Evolutionary conservation across 305 asterid species (phyloP), one percentile per base, ranked within the genome.

Genomic region (Fraxinus albicans): DNA sequence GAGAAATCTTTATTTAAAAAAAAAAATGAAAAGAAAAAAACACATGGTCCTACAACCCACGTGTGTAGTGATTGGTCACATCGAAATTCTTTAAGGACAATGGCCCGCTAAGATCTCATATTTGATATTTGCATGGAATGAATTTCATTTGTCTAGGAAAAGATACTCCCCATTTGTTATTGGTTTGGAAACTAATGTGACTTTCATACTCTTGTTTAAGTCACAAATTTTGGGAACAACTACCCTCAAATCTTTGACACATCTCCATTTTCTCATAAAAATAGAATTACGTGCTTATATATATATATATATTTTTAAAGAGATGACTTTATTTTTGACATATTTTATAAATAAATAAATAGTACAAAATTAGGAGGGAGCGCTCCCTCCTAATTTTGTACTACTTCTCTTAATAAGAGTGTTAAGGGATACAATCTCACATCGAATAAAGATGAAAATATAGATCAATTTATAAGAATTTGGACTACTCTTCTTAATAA

Each of bases 81-180:
- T 65, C 42, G n/a, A 50, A 72, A 47, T 21, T 40, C 8, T 83
- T 83, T 25, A 78, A 78, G 29, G 63, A 27, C 21, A 50, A 42
- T 63, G 84, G 27, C 87, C 90, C 88, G 83, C 85, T 80, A 87
- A 83, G 84, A 87, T 87, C 75, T 85, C 80, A 82, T 80, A 69
- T 65, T 15, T 47, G 60, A 82, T 80, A 69, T 23, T 73, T 77
- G 69, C 74, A 79, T 58, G 78, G 53, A 63, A 82, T 79, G 78
- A 63, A 72, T 44, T 73, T 82, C 77, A 70, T 77, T 42, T 84
- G 53, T 87, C 73, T 42, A 25, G 44, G 21, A 53, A 80, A 76
- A 47, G 72, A 80, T 82, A 7, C 50, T 44, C 75, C 77, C 77
- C 81, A 79, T 55, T 53, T 6, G 25, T 84, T 83, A 83, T 31